These are phyloP conservation scores for Hagleromyces aurorensis DNA, from an alignment of 805 yeast species.

Conservation along the genomic window DNA sequence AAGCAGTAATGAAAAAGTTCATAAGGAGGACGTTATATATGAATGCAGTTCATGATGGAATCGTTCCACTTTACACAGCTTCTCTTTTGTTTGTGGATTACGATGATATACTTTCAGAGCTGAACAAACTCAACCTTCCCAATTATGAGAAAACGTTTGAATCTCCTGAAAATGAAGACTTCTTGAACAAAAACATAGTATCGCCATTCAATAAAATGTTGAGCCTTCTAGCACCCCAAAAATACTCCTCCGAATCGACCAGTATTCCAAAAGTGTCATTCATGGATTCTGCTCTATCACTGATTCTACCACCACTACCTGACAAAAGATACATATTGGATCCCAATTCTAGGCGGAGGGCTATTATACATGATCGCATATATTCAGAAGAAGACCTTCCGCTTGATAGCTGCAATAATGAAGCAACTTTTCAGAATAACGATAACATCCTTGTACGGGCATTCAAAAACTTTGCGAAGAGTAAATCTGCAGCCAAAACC, in stretches of 20 bases:
- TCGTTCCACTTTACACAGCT: constrained; percentile 70
- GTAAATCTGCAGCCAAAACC: too few relatives aligned
- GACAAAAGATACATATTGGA: constrained; percentile 51
- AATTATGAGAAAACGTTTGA: too few relatives aligned
- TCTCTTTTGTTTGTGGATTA: constrained; percentile 63
- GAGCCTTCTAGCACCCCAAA: constrained; percentile 36
- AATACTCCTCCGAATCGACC: constrained; percentile 13
- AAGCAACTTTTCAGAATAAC: constrained; percentile 12
- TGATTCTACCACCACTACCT: constrained; percentile 66
- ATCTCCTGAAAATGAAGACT: constrained; percentile 8
- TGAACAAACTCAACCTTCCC: constrained; percentile 26
- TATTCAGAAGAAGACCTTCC: constrained; percentile 49
- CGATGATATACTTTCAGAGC: constrained; percentile 35
- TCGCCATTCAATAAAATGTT: constrained; percentile 41
- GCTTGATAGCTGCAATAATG: constrained; percentile 11
- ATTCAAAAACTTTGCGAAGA: constrained; percentile 21
- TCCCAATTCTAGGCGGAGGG: constrained; percentile 49
- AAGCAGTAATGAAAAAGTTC: constrained; percentile 47
- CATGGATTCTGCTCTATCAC: constrained; percentile 58
- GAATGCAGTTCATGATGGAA: constrained; percentile 70
- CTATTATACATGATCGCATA: constrained; percentile 61
- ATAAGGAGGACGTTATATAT: constrained; percentile 65
- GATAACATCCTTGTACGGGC: constrained; percentile 29
- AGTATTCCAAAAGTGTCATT: constrained; percentile 58
- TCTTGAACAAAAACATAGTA: constrained; percentile 24